Evolutionary conservation across 208 protist genomes (phyloP).

Genomic region (Acanthamoeba sp.): DNA sequence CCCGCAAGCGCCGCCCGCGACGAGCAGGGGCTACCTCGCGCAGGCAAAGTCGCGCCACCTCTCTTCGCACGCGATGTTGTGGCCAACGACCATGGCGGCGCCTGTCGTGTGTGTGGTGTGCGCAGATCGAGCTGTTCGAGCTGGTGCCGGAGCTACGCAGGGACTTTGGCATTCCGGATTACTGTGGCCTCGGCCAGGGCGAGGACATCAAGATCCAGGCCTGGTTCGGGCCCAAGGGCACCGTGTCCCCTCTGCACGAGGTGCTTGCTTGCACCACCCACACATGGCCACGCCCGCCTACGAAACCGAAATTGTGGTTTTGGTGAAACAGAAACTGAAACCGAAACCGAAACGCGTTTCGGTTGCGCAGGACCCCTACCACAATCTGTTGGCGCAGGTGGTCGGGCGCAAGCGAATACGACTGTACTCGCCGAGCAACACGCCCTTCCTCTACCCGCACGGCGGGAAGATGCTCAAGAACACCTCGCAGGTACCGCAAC

Average conservation of each 20-base stretch:
- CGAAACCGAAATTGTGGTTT: too few relatives aligned
- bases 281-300: neutral
- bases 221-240: conserved; percentile 81
- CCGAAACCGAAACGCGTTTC: too few relatives aligned
- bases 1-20: neutral
- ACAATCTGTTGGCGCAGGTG: conserved; percentile 83
- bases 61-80: neutral
- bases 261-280: neutral
- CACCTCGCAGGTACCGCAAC: conserved; percentile 77
- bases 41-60: conserved; percentile 41
- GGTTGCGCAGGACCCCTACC: conserved; percentile 77
- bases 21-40: conserved; percentile 3
- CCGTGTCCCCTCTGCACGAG: conserved; percentile 79
- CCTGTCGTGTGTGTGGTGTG: neutral
- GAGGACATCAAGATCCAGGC: conserved; percentile 72
- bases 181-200: conserved; percentile 22
- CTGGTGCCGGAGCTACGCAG: conserved; percentile 72
- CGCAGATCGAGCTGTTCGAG: conserved; percentile 54
- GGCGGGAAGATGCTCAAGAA: conserved; percentile 66
- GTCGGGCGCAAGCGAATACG: conserved; percentile 81
- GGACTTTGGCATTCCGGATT: conserved; percentile 80
- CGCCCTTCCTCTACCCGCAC: conserved; percentile 76
- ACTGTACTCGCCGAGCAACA: conserved; percentile 68
- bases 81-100: neutral
- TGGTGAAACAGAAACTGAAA: too few relatives aligned